Percentiles rank a stretch among this genome's conserved stretches.
These are phyloP conservation scores for Diutina catenulata DNA, from an alignment of 1,139 yeast species.

Conservation along the genomic window DNA sequence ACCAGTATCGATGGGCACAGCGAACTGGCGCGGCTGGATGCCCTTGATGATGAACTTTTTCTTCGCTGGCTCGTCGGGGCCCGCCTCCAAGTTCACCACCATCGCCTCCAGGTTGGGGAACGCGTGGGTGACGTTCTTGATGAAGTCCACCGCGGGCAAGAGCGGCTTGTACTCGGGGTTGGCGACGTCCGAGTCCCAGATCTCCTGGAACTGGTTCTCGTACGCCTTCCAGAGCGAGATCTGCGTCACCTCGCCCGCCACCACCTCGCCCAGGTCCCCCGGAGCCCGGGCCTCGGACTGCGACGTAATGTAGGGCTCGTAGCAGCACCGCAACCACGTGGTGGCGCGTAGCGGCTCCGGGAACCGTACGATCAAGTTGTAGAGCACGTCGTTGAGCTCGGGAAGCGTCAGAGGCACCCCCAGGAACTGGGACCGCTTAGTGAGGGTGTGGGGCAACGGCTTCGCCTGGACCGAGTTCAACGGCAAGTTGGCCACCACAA, in stretches of 20 bases:
- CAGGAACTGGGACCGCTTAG: slow-evolving; percentile 23
- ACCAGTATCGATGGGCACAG: slow-evolving; percentile 31
- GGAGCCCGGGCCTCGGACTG: neutral
- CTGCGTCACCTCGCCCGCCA: slow-evolving; percentile 80
- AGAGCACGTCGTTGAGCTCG: slow-evolving; percentile 42
- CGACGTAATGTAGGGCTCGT: slow-evolving; percentile 40
- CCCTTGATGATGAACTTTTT: slow-evolving; percentile 89
- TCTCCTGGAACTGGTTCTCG: slow-evolving; percentile 62
- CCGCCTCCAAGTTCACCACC: slow-evolving; percentile 52
- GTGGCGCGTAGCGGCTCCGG: slow-evolving; percentile 90
- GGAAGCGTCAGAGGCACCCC: slow-evolving; percentile 53
- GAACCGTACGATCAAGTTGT: slow-evolving; percentile 47
- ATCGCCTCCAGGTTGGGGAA: slow-evolving; percentile 89
- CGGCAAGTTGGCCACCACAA: slow-evolving; percentile 31
- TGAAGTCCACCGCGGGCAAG: slow-evolving; percentile 92
- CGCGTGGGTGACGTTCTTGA: slow-evolving; percentile 84
- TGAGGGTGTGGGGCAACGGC: slow-evolving; percentile 15
- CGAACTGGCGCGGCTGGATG: slow-evolving; percentile 38
- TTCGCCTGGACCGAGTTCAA: slow-evolving; percentile 10
- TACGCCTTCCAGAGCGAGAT: slow-evolving; percentile 93
- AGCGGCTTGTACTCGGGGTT: slow-evolving; percentile 44
- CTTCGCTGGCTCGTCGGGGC: slow-evolving; percentile 33
- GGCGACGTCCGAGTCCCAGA: slow-evolving; percentile 26
- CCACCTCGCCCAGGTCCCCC: slow-evolving; percentile 10
- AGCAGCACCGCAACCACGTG: slow-evolving; percentile 89